phyloP scores from a whole-genome alignment of 805 yeast genomes.

The Starmerella apicola region DNA sequence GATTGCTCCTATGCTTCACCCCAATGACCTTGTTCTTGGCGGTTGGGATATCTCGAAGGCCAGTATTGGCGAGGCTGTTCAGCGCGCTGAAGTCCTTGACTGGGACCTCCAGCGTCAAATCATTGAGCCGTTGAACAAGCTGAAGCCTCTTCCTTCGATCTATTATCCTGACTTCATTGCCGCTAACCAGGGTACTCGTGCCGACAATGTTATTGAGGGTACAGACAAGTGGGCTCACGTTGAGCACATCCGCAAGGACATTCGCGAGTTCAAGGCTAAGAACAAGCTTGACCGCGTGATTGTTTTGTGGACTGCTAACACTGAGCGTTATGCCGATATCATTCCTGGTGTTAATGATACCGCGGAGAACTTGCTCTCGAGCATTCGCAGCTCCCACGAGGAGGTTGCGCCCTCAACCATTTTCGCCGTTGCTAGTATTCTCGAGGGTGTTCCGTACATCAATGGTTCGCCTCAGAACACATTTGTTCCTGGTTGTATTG shows the following conservation, averaged over 20 bases:
- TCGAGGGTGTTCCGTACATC: conserved; percentile 80
- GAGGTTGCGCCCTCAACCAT: conserved; percentile 90
- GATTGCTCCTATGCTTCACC: conserved; percentile 74
- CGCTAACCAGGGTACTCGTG: conserved; percentile 83
- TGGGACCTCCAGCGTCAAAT: conserved; percentile 70
- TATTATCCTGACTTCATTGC: conserved; percentile 97
- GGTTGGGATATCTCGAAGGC: conserved; percentile 89
- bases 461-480: conserved; percentile 98
- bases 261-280: conserved; percentile 56
- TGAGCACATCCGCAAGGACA: conserved; percentile 73
- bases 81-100: conserved; percentile 77
- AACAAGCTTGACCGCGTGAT: conserved; percentile 76
- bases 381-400: conserved; percentile 65
- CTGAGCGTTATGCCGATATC: conserved; percentile 80
- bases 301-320: conserved; percentile 93
- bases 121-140: conserved; percentile 45
- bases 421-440: conserved; percentile 84
- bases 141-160: conserved; percentile 67
- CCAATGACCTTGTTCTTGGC: conserved; percentile 77
- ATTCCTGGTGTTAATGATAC: conserved; percentile 77
- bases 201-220: conserved; percentile 69
- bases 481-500: conserved; percentile 88
- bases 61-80: conserved; percentile 64
- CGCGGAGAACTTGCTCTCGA: conserved; percentile 57
- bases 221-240: conserved; percentile 80